Percentiles rank a stretch among this genome's conserved stretches.
Evolutionary conservation across 2,329 filamentous ascomycete genomes (phyloP).

Genomic region (Clonostachys rhizophaga): DNA sequence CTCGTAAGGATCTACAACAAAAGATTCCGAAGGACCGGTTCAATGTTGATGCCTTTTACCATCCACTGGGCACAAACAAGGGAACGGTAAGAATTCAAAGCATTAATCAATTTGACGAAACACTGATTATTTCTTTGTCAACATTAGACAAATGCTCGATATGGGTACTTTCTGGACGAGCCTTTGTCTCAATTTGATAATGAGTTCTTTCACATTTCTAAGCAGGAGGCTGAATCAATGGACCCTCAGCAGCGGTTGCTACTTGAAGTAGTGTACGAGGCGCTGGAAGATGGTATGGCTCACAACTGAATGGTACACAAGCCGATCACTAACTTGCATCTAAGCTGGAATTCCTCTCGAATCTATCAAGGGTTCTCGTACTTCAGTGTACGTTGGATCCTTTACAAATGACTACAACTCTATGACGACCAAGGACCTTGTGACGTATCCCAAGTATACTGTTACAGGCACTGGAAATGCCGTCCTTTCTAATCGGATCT

Average conservation of each 20-base stretch:
- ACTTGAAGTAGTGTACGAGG: slow-evolving; percentile 32
- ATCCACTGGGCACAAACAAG: slow-evolving; percentile 21
- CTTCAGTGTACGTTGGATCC: slow-evolving; percentile 21
- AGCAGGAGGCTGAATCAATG: slow-evolving; percentile 28
- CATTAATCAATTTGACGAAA: neutral
- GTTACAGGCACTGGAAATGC: slow-evolving; percentile 18
- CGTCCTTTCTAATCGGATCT: slow-evolving; percentile 24
- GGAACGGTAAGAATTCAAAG: slow-evolving; percentile 5
- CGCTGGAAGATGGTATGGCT: slow-evolving; percentile 19
- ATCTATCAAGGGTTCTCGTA: slow-evolving; percentile 11
- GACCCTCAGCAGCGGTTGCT: slow-evolving; percentile 36
- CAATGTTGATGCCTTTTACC: slow-evolving; percentile 13
- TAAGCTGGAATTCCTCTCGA: slow-evolving; percentile 21
- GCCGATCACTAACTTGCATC: neutral
- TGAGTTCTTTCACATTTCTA: slow-evolving; percentile 31
- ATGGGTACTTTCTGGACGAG: slow-evolving; percentile 24
- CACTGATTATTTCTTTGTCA: neutral
- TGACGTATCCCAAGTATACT: slow-evolving; percentile 24
- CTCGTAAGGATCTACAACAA: slow-evolving; percentile 25
- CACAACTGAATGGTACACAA: neutral
- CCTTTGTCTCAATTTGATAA: slow-evolving; percentile 25
- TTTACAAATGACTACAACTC: slow-evolving; percentile 18
- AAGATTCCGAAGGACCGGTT: slow-evolving; percentile 14
- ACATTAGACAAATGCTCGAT: slow-evolving; percentile 8
- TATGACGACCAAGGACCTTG: slow-evolving; percentile 16